Base-by-base conservation (phyloP, 805 yeast genomes). In the Wickerhamomyces xylosicus region DNA sequence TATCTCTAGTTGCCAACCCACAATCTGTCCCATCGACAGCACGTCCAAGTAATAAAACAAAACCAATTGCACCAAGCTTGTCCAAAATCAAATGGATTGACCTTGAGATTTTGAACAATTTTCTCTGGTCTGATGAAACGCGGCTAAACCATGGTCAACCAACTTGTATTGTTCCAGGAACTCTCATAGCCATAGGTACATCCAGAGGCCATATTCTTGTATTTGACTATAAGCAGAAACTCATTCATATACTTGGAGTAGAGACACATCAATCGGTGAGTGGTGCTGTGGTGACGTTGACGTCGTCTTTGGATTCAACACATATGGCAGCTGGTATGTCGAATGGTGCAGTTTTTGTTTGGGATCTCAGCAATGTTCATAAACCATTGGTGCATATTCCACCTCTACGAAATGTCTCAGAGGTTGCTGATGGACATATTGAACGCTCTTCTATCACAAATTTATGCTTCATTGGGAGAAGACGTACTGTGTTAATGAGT, bases 271-370 rank as follows among this genome's bases (percentile, higher is more conserved):
- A 63, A 1, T 38, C 54, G 2, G 58, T 58, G 13, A 54, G 64
- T 28, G 77, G 80, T 0, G 47, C 67, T 0, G 75, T 85, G 1
- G 68, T 82, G 0, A 43, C 74, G 3, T 50, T 87, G 19, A 65
- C 74, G 0, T 58, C 81, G 13, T 79, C 92, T 0, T 61, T 72
- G 6, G 95, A 89, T 53, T 80, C 84, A 2, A 66, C 81, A 0
- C 72, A 69, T 49, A 45, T 86, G 3, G 85, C 82, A 0, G 80
- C 77, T 0, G 95, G 95, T 2, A 76, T 71, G 46, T 62, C 66
- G 5, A 59, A 67, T 18, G 97, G 97, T 0, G 65, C 64, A 39
- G 67, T 89, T 2, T 61, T 69, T 21, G 47, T 84, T 2, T 90
- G 95, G 95, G 78, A 83, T 44, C 47, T 80, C 20, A 54, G 56